Evolutionary conservation across 2,329 filamentous ascomycete genomes (phyloP), one percentile per base, ranked within the genome.

Genomic region (Fusarium robinianum): DNA sequence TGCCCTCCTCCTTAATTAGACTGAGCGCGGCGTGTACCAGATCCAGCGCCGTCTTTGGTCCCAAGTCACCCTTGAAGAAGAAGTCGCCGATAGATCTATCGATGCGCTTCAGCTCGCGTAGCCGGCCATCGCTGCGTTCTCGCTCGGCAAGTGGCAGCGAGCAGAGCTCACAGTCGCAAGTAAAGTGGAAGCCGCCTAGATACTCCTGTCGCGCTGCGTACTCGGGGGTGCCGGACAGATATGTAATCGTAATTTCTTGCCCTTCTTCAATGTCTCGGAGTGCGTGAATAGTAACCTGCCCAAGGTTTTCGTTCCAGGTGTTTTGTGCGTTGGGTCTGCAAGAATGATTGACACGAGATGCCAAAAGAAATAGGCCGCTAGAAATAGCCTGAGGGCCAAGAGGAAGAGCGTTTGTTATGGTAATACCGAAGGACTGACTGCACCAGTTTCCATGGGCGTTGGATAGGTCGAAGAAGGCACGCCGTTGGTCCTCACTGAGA

Each of bases 261-360:
- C 57, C 57, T 8, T 47, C 17, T 7, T 54, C 41, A 17, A 65
- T 61, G 6, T 64, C 51, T 2, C 48, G 26, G 3, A 55, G 27
- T 0, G 60, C 55, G 24, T 65, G 59, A 5, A 65, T 15, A 0
- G 55, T 64, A 8, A 55, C 29, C 10, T 50, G 43, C 5, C 47
- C 22, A 8, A 53, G 41, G 3, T 42, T 29, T 2, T 38, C 39
- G n/a, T 57, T 62, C 58, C 61, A 66, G 3, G 34, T 41, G 11
- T 55, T 46, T 27, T 60, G 55, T 1, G 60, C 54, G 32, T 65
- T 65, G 4, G 49, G 49, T 1, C 27, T 31, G 41, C 63, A 67
- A 6, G 59, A 57, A 27, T 66, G 63, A 9, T 67, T 67, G 35
- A 67, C 46, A 1, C 57, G 58, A 7, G 53, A 55, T 7, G 56